Conservation (phyloP, 129 eudicot genomes). For the Flaveria brownii region DNA sequence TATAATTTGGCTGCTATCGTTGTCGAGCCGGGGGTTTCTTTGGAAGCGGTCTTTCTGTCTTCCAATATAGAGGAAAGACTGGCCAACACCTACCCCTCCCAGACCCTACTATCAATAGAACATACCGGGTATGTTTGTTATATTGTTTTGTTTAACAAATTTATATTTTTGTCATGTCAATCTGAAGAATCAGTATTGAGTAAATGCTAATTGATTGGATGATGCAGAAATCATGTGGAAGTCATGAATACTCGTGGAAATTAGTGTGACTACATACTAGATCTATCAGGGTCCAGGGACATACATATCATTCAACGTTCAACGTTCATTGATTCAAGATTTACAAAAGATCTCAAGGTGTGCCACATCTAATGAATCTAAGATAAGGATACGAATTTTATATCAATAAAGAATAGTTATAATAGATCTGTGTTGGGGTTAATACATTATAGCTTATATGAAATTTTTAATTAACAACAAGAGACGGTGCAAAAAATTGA, state of each 20-base stretch:
- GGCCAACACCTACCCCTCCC: no score
- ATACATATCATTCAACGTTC: not conserved
- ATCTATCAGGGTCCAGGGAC: constrained; percentile 10
- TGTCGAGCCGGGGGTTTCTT: no score
- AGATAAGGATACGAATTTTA: not conserved
- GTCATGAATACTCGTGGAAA: constrained; percentile 24
- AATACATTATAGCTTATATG: not conserved
- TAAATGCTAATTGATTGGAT: not conserved
- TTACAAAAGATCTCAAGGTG: not conserved
- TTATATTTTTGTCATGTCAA: not conserved
- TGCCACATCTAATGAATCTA: not conserved
- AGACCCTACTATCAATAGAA: no score
- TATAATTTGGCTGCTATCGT: no score
- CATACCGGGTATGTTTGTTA: no score
- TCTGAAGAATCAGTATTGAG: not conserved
- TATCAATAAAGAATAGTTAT: no score
- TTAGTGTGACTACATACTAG: not conserved
- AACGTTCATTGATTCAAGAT: not conserved
- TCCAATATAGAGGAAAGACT: no score
- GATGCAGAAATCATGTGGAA: constrained; percentile 23
- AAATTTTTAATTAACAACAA: not conserved
- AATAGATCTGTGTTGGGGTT: no score
- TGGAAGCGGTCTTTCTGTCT: no score
- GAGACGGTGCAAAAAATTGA: no score
- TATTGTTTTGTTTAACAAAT: no score